Conservation (phyloP, 441 rosid genomes). For the Iberis amara region DNA sequence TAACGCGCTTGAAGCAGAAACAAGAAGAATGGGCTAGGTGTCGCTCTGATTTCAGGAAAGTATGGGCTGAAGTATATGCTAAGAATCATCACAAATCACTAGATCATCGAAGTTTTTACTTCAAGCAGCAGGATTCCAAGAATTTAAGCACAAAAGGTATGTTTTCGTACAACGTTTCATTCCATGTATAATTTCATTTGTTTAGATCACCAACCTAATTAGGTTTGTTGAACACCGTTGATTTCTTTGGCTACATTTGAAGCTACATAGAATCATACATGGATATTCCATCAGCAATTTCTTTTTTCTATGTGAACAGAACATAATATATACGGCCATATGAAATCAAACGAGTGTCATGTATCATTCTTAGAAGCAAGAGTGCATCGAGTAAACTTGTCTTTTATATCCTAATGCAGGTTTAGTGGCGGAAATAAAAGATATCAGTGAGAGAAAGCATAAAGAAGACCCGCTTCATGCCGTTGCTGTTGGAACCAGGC, state of each 20-base stretch:
- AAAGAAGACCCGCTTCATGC: slow-evolving; percentile 77
- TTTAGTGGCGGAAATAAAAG: slow-evolving; percentile 78
- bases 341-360: slow-evolving; percentile 8
- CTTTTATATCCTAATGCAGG: slow-evolving; percentile 40
- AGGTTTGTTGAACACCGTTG: background rate
- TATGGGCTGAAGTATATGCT: slow-evolving; percentile 92
- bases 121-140: slow-evolving; percentile 93
- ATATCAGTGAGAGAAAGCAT: slow-evolving; percentile 74
- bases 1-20: slow-evolving; percentile 93
- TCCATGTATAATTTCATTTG: background rate
- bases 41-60: slow-evolving; percentile 89
- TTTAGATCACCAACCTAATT: slow-evolving; percentile 8
- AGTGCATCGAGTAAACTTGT: background rate
- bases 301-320: background rate
- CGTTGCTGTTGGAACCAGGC: slow-evolving; percentile 66
- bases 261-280: background rate
- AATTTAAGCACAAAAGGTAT: slow-evolving; percentile 86
- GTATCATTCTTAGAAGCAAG: background rate
- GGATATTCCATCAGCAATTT: background rate
- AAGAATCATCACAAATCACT: slow-evolving; percentile 93
- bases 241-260: background rate
- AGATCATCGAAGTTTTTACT: slow-evolving; percentile 96
- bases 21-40: slow-evolving; percentile 99
- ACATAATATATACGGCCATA: background rate
- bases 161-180: slow-evolving; percentile 2